These are phyloP conservation scores for Erythrophleum fordii DNA, from an alignment of 306 rosid species.

Conservation along the genomic window DNA sequence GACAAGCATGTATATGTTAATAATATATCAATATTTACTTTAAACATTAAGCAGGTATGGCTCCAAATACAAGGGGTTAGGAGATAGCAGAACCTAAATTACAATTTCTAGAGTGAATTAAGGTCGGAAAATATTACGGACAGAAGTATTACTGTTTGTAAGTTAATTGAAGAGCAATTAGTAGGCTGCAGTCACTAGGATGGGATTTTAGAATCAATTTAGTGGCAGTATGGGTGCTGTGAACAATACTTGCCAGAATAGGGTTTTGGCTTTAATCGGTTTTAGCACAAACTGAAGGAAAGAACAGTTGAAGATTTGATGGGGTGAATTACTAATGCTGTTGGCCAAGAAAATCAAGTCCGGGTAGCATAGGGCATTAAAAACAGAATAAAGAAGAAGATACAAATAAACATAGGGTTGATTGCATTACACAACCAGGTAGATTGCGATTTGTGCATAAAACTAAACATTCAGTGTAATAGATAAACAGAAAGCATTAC, in stretches of 20 bases:
- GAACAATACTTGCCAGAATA: not conserved
- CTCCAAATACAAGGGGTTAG: no score
- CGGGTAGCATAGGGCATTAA: not conserved
- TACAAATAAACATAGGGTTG: not conserved
- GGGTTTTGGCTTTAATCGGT: not conserved
- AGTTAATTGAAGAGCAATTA: not conserved
- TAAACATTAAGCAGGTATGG: no score
- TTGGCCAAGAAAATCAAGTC: not conserved
- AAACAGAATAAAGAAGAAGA: not conserved
- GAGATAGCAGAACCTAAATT: no score
- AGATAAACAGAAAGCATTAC: not conserved
- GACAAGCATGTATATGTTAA: not conserved
- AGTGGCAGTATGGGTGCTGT: not conserved
- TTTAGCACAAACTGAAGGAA: not conserved
- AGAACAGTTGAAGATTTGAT: not conserved
- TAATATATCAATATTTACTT: not conserved
- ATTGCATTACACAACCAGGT: not conserved
- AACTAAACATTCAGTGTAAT: not conserved
- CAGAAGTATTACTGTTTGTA: not conserved
- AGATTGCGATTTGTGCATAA: not conserved
- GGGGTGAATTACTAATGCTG: not conserved
- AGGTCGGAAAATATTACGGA: not conserved
- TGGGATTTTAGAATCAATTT: not conserved
- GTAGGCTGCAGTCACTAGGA: not conserved
- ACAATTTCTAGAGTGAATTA: not conserved